Evolutionary conservation across 768 basidiomycete species (phyloP), one percentile per base, ranked within the genome.

Genomic region (Pulveroboletus sp.): DNA sequence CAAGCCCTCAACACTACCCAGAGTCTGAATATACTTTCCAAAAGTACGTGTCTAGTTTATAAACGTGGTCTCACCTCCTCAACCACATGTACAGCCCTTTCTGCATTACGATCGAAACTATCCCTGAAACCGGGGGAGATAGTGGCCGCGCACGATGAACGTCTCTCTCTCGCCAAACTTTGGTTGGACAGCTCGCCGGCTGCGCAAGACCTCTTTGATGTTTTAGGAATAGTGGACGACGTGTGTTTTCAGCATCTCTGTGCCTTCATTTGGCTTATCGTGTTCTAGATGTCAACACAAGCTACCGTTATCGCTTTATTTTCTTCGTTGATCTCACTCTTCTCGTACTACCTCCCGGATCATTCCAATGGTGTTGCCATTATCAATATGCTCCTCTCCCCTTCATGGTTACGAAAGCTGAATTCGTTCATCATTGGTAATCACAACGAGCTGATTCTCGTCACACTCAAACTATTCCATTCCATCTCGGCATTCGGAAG

Each of bases 261-360:
- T 39, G 10, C 3, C 34, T 31, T 17, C 14, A 34, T 38, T 29
- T 31, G 29, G 23, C 45, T 43, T 33, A 55, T 13, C n/a, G 25
- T 16, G 21, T 20, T 51, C n/a, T 68, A 81, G 72, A 68, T 65
- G 21, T 66, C 76, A 3, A 61, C 75, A 9, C 60, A 76, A 23
- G 63, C 75, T 0, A 65, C 76, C 12, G 53, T 83, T 19, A 50
- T 81, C 0, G 78, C 82, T 1, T 55, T 83, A 1, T 58, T 92
- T 7, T 75, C 87, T 0, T 73, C 78, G 0, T 53, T 89, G n/a
- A 59, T 92, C 47, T 72, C 69, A 5, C 67, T 93, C 1, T 69
- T 88, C 13, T 82, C 86, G 4, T 70, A 74, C 4, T 88, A 91
- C 42, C 86, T 87, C 51, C 76, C 81, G 4, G 79, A 82, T 59